Evolutionary conservation across 192 early-diverging fungal species (phyloP).

Genomic region (Gonapodya sp.): DNA sequence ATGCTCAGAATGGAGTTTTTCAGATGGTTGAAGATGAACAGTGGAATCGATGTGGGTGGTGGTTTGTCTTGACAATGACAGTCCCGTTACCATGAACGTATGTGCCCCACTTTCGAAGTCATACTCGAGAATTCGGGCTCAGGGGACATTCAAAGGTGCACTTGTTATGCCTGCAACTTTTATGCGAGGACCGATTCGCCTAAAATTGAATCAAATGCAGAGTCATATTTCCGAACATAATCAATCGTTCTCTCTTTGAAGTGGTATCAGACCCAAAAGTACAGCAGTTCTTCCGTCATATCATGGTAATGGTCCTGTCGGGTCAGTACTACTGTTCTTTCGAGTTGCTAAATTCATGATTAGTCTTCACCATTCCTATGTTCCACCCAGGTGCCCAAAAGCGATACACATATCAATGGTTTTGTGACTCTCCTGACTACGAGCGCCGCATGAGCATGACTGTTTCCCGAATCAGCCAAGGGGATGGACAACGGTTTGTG

Average conservation of each 20-base stretch:
- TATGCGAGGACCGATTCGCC: too few relatives aligned
- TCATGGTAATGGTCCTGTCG: neutral
- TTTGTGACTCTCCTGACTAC: slow-evolving; percentile 22
- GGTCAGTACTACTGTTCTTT: too few relatives aligned
- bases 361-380: neutral
- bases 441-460: slow-evolving; percentile 30
- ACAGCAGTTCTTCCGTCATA: neutral
- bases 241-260: neutral
- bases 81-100: too few relatives aligned
- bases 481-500: neutral
- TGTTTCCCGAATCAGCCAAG: slow-evolving; percentile 13
- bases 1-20: neutral
- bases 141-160: neutral
- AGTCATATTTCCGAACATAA: neutral
- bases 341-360: too few relatives aligned
- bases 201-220: too few relatives aligned
- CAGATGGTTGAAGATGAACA: neutral
- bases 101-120: too few relatives aligned
- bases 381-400: neutral
- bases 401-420: slow-evolving; percentile 14
- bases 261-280: neutral
- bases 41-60: neutral
- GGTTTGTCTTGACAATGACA: too few relatives aligned
- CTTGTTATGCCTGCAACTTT: too few relatives aligned
- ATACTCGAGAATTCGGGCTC: neutral